These are phyloP conservation scores for Ordospora pajunii DNA, from an alignment of 371 early-diverging fungal genomes.

Conservation along the genomic window DNA sequence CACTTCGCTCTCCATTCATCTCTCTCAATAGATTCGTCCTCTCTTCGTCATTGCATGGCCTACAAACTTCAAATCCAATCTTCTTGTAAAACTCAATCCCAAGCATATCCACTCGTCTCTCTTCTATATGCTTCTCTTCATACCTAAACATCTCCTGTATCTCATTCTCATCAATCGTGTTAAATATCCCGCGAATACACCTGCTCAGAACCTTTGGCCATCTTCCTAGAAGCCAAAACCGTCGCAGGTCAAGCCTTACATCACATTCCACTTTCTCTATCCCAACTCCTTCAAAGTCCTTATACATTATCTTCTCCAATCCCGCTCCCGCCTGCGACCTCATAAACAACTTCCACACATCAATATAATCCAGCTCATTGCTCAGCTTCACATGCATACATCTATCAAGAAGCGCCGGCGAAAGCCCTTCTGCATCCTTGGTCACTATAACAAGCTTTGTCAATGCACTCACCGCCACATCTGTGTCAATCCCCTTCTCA, in stretches of 20 bases:
- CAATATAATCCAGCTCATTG: slow-evolving; percentile 29
- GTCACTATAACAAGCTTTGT: slow-evolving; percentile 21
- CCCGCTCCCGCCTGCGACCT: not conserved
- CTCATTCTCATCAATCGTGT: not conserved
- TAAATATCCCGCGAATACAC: not conserved
- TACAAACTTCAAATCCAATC: not conserved
- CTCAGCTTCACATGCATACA: slow-evolving; percentile 41
- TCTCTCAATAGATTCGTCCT: not conserved
- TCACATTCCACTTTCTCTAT: not conserved
- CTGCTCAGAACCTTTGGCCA: not conserved
- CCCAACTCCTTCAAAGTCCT: not conserved
- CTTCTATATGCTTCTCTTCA: not conserved
- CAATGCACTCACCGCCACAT: slow-evolving; percentile 12
- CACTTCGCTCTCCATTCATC: not conserved
- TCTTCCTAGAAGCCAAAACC: not conserved
- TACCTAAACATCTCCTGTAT: not conserved
- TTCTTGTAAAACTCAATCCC: slow-evolving; percentile 1
- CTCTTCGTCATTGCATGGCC: not conserved
- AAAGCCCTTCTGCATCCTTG: slow-evolving; percentile 44
- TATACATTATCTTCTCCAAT: not conserved
- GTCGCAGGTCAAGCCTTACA: not conserved
- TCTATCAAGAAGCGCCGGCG: slow-evolving; percentile 58
- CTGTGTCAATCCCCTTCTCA: slow-evolving; percentile 50
- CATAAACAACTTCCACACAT: slow-evolving; percentile 47
- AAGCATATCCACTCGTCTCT: not conserved